These are phyloP conservation scores for Pseudogymnoascus sp. DNA, from an alignment of 2,329 filamentous ascomycete genomes.

Conservation along the genomic window DNA sequence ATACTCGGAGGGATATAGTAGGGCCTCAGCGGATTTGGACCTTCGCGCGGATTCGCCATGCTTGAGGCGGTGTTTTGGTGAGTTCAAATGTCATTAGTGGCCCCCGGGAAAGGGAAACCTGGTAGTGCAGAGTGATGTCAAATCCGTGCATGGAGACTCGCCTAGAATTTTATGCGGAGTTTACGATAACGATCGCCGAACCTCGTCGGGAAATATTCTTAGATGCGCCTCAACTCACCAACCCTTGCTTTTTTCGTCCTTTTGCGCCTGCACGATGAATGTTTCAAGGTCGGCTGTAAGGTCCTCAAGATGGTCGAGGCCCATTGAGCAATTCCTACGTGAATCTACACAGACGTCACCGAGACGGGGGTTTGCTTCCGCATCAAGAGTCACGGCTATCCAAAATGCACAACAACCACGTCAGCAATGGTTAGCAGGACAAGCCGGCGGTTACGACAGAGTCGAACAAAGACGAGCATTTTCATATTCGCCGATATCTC, in stretches of 20 bases:
- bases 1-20: constrained; percentile 60
- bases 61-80: constrained; percentile 17
- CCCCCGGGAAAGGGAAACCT: not conserved
- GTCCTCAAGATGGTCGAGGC: not conserved
- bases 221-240: not conserved
- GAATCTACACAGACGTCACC: not conserved
- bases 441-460: not conserved
- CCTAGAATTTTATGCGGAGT: constrained; percentile 8
- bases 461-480: constrained; percentile 42
- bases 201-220: not conserved
- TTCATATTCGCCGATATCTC: constrained; percentile 49
- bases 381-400: not conserved
- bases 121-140: not conserved
- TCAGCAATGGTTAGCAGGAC: constrained; percentile 1
- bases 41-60: constrained; percentile 41
- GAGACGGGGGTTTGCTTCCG: constrained; percentile 4
- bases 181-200: constrained; percentile 6
- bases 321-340: not conserved
- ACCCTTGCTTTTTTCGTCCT: not conserved
- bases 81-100: constrained; percentile 7
- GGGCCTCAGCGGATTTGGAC: constrained; percentile 49
- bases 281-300: not conserved
- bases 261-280: constrained; percentile 1
- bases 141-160: constrained; percentile 2
- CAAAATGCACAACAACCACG: not conserved